A percentile compares a stretch with the other conserved stretches of the same genome.
These are phyloP conservation scores for Furcasterigmium furcatum DNA, from an alignment of 2,329 filamentous ascomycete species.

Conservation along the genomic window DNA sequence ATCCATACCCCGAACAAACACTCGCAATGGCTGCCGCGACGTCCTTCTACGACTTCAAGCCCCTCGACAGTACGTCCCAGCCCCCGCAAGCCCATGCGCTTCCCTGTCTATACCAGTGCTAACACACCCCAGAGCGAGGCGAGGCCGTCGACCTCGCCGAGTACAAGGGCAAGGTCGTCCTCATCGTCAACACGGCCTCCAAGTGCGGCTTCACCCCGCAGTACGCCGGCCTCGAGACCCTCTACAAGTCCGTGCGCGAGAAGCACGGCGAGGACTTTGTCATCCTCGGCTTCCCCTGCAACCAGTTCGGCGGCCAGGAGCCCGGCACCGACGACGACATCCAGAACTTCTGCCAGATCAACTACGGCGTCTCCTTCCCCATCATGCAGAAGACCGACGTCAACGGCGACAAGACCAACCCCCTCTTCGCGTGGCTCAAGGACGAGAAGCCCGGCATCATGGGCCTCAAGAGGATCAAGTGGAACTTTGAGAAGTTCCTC, in stretches of 20 bases:
- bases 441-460: conserved; percentile 74
- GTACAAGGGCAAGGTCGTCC: conserved; percentile 88
- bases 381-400: conserved; percentile 91
- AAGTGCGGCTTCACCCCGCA: conserved; percentile 99
- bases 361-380: conserved; percentile 92
- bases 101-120: conserved; percentile 5
- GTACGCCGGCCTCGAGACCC: conserved; percentile 83
- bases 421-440: conserved; percentile 77
- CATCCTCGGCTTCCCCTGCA: conserved; percentile 96
- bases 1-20: not conserved
- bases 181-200: conserved; percentile 95
- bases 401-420: conserved; percentile 79
- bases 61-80: conserved; percentile 64
- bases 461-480: conserved; percentile 90
- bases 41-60: conserved; percentile 79
- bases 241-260: conserved; percentile 75
- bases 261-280: conserved; percentile 73
- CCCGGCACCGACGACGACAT: conserved; percentile 80
- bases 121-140: conserved; percentile 60
- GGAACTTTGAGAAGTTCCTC: conserved; percentile 99
- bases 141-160: conserved; percentile 64
- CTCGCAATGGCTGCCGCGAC: conserved; percentile 34
- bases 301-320: conserved; percentile 92
- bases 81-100: conserved; percentile 1
- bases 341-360: conserved; percentile 82